Percentiles rank a stretch among this genome's conserved stretches.
Evolutionary conservation across 495 filamentous ascomycete genomes (phyloP).

Genomic region (Penicillium psychrofluorescens): DNA sequence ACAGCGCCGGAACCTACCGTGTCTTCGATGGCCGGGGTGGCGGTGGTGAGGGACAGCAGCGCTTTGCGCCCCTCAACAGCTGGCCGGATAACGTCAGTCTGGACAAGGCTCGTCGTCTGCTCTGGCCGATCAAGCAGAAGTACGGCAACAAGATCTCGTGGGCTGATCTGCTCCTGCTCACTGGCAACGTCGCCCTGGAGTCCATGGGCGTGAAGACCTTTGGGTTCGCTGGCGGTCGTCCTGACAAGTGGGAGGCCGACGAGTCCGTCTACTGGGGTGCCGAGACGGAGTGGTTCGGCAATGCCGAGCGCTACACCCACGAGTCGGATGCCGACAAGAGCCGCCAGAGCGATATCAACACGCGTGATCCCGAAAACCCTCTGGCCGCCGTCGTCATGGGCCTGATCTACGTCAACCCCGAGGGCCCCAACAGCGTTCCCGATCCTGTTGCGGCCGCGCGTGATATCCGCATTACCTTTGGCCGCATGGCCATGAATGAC

Average conservation of each 20-base stretch:
- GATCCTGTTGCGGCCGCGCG: constrained; percentile 58
- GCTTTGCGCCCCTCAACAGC: constrained; percentile 70
- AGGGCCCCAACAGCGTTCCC: constrained; percentile 62
- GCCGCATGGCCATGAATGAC: constrained; percentile 73
- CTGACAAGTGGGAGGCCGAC: constrained; percentile 64
- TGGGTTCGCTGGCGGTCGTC: constrained; percentile 62
- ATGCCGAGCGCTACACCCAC: constrained; percentile 54
- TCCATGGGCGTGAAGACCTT: constrained; percentile 68
- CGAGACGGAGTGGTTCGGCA: constrained; percentile 60
- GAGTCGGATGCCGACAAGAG: constrained; percentile 43
- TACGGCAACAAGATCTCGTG: constrained; percentile 75
- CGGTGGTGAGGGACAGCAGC: constrained; percentile 63
- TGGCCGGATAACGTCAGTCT: constrained; percentile 72
- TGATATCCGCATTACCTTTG: constrained; percentile 65
- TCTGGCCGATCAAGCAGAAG: constrained; percentile 78
- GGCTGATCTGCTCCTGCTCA: constrained; percentile 61
- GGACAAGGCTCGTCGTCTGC: constrained; percentile 68
- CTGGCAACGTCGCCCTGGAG: constrained; percentile 68
- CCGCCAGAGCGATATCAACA: constrained; percentile 45
- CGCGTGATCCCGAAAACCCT: constrained; percentile 54
- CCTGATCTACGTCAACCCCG: constrained; percentile 70
- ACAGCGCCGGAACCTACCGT: constrained; percentile 68
- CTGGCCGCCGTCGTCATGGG: constrained; percentile 64
- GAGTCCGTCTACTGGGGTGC: constrained; percentile 68
- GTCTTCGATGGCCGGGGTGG: constrained; percentile 65